These are phyloP conservation scores for Lophium mytilinum DNA, from an alignment of 495 filamentous ascomycete species.

Conservation along the genomic window DNA sequence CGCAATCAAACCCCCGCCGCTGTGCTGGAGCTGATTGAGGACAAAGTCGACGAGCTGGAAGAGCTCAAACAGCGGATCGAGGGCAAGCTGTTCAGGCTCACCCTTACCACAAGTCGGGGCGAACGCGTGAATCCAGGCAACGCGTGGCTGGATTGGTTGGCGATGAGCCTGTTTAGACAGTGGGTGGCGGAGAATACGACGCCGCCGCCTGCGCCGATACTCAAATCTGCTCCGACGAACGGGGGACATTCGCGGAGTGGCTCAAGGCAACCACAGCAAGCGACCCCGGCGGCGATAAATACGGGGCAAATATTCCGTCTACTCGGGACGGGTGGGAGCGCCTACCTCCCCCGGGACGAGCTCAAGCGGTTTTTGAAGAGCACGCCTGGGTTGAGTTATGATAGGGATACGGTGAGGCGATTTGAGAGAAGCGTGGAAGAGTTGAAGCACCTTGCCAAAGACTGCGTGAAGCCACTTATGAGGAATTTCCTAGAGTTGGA, in stretches of 20 bases:
- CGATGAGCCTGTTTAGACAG: conserved; percentile 74
- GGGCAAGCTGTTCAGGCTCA: conserved; percentile 69
- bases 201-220: conserved; percentile 45
- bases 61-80: conserved; percentile 70
- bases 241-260: conserved; percentile 4
- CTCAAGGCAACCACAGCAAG: conserved; percentile 8
- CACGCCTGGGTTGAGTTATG: conserved; percentile 53
- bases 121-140: conserved; percentile 72
- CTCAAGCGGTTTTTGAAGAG: conserved; percentile 81
- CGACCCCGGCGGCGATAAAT: conserved; percentile 35
- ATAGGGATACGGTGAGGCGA: conserved; percentile 63
- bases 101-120: conserved; percentile 66
- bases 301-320: conserved; percentile 64
- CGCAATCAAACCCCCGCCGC: conserved; percentile 58
- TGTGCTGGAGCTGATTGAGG: conserved; percentile 81
- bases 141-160: conserved; percentile 80
- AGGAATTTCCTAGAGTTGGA: conserved; percentile 74
- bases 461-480: conserved; percentile 80
- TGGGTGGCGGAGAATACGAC: conserved; percentile 85
- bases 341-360: conserved; percentile 76
- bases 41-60: conserved; percentile 61
- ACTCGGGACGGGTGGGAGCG: conserved; percentile 50
- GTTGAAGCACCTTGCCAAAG: conserved; percentile 70
- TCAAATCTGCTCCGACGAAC: conserved; percentile 23
- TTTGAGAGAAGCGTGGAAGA: conserved; percentile 85